Evolutionary conservation across 73 alveolate genomes (phyloP).

Genomic region (Symbiodinium natans): DNA sequence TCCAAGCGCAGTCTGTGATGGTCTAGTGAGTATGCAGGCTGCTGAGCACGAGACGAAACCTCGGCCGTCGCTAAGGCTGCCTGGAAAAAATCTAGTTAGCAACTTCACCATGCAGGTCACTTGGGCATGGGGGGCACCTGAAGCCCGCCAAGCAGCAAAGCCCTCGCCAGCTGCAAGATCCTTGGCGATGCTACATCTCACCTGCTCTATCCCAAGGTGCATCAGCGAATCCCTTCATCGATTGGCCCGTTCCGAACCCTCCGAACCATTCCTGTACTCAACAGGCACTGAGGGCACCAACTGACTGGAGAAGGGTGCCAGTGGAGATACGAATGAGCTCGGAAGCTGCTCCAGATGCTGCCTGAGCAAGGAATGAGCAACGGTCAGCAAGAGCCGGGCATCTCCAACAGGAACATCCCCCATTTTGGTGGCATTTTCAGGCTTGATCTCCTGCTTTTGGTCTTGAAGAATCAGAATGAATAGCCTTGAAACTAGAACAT

Average conservation of each 20-base stretch:
- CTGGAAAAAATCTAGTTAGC: neutral
- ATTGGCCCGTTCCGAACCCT: no score
- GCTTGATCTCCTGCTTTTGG: no score
- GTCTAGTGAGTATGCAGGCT: no score
- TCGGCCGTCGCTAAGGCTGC: neutral
- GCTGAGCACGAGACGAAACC: neutral
- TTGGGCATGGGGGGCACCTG: neutral
- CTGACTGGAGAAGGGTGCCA: constrained; percentile 72
- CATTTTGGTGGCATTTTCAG: no score
- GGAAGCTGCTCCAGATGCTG: neutral
- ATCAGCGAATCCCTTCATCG: no score
- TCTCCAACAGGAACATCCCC: no score
- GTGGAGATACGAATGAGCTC: constrained; percentile 18
- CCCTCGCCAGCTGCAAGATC: constrained; percentile 78
- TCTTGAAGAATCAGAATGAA: no score
- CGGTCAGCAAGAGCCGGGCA: no score
- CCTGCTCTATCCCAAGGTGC: no score
- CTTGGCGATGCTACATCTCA: neutral
- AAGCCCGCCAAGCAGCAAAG: constrained; percentile 60
- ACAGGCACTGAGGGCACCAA: neutral
- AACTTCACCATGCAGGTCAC: no score
- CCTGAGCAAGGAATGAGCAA: neutral
- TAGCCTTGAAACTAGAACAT: no score
- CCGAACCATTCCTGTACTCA: constrained; percentile 26
- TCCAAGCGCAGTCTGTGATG: neutral